These are phyloP conservation scores for Aspergillus sp. DNA, from an alignment of 2,329 filamentous ascomycete genomes.

Conservation along the genomic window DNA sequence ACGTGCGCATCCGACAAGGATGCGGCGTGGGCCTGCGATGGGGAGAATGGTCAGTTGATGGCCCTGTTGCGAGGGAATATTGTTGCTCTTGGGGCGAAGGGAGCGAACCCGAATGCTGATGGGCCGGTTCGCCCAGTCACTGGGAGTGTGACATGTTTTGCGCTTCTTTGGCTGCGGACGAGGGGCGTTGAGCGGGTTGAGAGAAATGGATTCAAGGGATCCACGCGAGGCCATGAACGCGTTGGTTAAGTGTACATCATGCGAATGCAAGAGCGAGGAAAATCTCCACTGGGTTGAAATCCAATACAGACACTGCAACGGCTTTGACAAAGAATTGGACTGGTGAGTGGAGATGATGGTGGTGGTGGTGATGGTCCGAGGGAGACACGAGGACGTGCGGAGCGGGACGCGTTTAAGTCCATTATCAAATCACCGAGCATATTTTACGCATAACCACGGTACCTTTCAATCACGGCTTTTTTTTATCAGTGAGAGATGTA, in stretches of 20 bases:
- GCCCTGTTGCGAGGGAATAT: neutral
- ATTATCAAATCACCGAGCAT: no score
- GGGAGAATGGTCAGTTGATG: neutral
- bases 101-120: slow-evolving; percentile 34
- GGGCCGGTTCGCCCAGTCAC: slow-evolving; percentile 19
- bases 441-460: no score
- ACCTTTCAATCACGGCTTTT: no score
- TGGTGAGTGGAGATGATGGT: neutral
- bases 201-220: slow-evolving; percentile 33
- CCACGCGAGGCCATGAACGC: slow-evolving; percentile 38
- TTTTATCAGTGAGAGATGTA: no score
- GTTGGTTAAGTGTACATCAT: slow-evolving; percentile 17
- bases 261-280: neutral
- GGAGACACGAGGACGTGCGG: slow-evolving; percentile 1
- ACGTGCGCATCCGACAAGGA: slow-evolving; percentile 36
- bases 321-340: no score
- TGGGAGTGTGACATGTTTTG: slow-evolving; percentile 24
- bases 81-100: neutral
- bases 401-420: slow-evolving; percentile 1
- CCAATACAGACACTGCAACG: no score
- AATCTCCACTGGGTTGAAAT: no score
- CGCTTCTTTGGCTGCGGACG: slow-evolving; percentile 33
- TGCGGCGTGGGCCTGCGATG: slow-evolving; percentile 32
- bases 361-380: slow-evolving; percentile 7
- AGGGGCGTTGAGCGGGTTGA: slow-evolving; percentile 28